Conservation (phyloP, 176 grass and related monocot species). For the Urochloa ruziziensis region DNA sequence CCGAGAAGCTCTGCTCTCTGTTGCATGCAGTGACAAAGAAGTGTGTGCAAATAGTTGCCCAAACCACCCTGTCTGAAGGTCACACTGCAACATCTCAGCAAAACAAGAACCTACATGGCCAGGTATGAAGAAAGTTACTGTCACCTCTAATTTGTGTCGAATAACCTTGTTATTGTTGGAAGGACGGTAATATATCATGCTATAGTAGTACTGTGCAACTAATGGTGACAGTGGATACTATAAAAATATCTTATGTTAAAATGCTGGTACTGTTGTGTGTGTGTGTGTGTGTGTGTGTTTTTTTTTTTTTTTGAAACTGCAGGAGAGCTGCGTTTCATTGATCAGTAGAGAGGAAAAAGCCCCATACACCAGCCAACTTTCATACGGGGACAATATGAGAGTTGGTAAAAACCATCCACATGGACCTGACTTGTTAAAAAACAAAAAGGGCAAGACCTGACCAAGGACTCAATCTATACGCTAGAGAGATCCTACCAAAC, state of each 20-base stretch:
- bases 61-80: background rate
- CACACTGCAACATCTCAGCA: background rate
- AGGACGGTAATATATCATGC: background rate
- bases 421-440: no score
- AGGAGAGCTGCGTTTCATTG: no score
- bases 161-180: background rate
- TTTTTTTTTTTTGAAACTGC: no score
- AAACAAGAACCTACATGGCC: background rate
- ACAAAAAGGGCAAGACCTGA: no score
- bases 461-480: no score
- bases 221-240: background rate
- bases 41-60: background rate
- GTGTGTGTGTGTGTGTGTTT: no score
- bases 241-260: background rate
- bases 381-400: no score
- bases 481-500: no score
- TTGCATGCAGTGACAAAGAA: constrained; percentile 27
- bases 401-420: no score
- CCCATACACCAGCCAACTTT: no score
- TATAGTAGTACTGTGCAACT: no score
- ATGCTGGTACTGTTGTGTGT: background rate
- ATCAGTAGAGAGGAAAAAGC: no score
- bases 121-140: background rate
- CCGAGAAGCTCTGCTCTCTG: constrained; percentile 17
- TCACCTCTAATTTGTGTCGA: background rate